Evolutionary conservation across 2,329 filamentous ascomycete species (phyloP), one percentile per base, ranked within the genome.

Genomic region (Aspergillus tanneri): DNA sequence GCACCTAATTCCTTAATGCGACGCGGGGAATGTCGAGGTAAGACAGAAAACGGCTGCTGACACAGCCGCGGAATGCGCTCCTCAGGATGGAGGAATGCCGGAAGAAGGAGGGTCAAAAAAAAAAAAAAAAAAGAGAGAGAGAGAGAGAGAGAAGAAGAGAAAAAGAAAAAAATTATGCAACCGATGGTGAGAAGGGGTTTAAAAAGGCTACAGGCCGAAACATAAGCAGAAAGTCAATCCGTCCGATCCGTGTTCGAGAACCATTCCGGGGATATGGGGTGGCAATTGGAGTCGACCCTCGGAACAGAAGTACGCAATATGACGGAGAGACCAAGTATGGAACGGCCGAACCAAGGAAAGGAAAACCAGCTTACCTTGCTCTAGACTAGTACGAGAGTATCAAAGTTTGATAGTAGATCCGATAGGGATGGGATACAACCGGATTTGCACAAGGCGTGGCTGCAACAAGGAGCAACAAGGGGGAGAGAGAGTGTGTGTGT

Each of bases 51-150:
- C 25, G 28, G 47, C 49, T 42, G 41, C 38, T 53, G 46, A 40
- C 47, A 52, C 47, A 52, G 38, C 47, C 41, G 46, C 48, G 35
- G 57, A 55, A 59, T 59, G 56, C 43, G 40, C 14, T 18, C 47
- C 39, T 47, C 45, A 46, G 22, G 41, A 40, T 28, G 14, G 18
- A 21, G 46, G 49, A 58, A 54, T 57, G 52, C 39, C 24, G 30
- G 35, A 47, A 38, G 30, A 21, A 44, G 21, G 24, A 42, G 14
- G 21, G 36, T 24, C 22, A 28, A 12, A 41, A 45, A 44, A 34
- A 28, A 30, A 16, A 24, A 16, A 21, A 7, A 34, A 43, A 22
- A 5, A 2, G 24, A 22, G 27, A 16, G n/a, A 37, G 16, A 23
- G 34, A 32, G 39, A 27, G 34, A 23, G 23, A 14, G 22, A 21